Evolutionary conservation across 2,329 filamentous ascomycete species (phyloP).

Genomic region (Colletotrichum higginsianum): DNA sequence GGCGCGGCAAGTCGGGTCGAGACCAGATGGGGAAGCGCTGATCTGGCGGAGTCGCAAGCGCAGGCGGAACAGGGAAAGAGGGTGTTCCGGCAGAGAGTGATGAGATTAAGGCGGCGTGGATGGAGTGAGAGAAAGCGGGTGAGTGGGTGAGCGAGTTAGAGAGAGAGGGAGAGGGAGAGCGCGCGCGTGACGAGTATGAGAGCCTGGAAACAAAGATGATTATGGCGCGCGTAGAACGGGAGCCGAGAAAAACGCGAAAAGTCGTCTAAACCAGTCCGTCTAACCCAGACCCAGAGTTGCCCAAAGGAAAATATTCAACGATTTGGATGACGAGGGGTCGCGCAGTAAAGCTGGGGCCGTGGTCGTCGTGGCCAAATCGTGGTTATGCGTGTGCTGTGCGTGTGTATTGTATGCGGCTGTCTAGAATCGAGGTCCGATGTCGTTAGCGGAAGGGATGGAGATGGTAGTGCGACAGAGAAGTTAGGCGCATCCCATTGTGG

Average conservation of each 20-base stretch:
- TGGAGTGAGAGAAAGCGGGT: not conserved
- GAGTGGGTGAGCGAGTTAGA: not conserved
- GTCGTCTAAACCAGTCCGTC: constrained; percentile 58
- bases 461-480: constrained; percentile 44
- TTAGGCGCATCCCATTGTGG: constrained; percentile 55
- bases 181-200: constrained; percentile 20
- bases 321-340: constrained; percentile 34
- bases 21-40: constrained; percentile 13
- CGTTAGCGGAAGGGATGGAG: constrained; percentile 44
- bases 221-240: constrained; percentile 38
- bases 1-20: constrained; percentile 2
- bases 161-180: too few relatives aligned
- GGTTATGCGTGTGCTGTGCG: constrained; percentile 21
- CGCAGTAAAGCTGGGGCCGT: constrained; percentile 31
- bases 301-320: constrained; percentile 49
- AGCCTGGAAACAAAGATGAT: constrained; percentile 36
- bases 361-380: constrained; percentile 16
- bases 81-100: constrained; percentile 6
- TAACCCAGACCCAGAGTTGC: constrained; percentile 51
- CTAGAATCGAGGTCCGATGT: constrained; percentile 29
- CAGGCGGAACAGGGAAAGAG: constrained; percentile 3
- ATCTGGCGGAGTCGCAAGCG: constrained; percentile 12
- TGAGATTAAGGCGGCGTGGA: constrained; percentile 12
- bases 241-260: constrained; percentile 39
- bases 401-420: constrained; percentile 32